phyloP scores from a whole-genome alignment of 192 early-diverging fungal genomes.

The Powellomyces hirtus region DNA sequence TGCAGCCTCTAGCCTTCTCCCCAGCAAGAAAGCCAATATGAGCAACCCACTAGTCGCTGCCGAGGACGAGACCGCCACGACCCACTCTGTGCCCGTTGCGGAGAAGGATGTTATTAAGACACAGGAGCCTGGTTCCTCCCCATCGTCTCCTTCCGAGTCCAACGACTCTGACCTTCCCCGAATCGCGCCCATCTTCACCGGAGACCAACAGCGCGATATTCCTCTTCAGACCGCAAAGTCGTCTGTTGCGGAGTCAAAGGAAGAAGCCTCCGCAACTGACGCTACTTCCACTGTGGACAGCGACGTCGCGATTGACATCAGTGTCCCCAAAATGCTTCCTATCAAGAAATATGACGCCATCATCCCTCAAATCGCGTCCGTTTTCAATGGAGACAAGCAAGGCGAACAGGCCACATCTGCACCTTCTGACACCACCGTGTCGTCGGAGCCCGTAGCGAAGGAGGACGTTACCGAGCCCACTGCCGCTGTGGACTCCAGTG shows the following conservation, averaged over 20 bases:
- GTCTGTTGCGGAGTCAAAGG: too few relatives aligned
- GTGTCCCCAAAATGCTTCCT: background rate
- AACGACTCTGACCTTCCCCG: too few relatives aligned
- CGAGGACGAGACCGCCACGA: background rate
- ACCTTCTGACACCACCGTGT: background rate
- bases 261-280: too few relatives aligned
- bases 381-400: background rate
- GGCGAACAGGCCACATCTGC: background rate
- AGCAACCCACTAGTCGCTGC: background rate
- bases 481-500: background rate
- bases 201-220: too few relatives aligned
- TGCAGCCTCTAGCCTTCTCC: background rate
- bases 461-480: background rate
- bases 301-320: background rate
- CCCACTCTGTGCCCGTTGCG: background rate
- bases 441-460: background rate
- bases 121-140: background rate
- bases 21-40: conserved; percentile 3
- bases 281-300: background rate
- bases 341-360: background rate
- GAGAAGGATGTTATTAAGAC: background rate
- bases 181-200: too few relatives aligned
- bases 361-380: background rate
- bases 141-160: too few relatives aligned
- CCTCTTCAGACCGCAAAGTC: too few relatives aligned